These are phyloP conservation scores for Mesotaenium endlicherianum DNA, from an alignment of 139 green algal genomes.

Conservation along the genomic window DNA sequence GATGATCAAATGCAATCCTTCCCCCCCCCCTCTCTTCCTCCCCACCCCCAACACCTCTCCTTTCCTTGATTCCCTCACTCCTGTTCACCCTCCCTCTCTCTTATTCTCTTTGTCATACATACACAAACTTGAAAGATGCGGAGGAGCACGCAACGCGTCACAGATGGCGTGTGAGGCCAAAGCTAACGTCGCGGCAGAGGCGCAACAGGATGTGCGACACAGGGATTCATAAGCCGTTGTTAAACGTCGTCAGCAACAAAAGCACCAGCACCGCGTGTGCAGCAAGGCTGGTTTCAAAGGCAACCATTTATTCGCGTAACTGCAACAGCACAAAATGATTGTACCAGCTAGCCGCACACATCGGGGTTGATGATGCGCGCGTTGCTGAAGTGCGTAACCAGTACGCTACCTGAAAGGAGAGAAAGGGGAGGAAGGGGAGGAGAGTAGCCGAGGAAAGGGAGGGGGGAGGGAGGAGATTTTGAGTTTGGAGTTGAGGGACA, in stretches of 20 bases:
- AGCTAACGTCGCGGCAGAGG: slow-evolving; percentile 34
- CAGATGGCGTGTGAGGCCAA: not conserved
- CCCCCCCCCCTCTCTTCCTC: too few relatives aligned
- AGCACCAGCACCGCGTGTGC: slow-evolving; percentile 57
- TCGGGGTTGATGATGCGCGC: slow-evolving; percentile 65
- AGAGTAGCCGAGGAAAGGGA: too few relatives aligned
- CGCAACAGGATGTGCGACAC: slow-evolving; percentile 65
- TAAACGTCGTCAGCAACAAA: slow-evolving; percentile 65
- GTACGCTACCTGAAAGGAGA: slow-evolving; percentile 35
- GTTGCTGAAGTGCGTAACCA: slow-evolving; percentile 61
- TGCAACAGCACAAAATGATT: slow-evolving; percentile 62
- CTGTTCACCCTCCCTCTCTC: too few relatives aligned
- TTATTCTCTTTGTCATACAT: too few relatives aligned
- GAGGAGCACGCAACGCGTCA: not conserved
- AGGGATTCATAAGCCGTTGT: slow-evolving; percentile 74
- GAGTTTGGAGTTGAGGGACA: too few relatives aligned
- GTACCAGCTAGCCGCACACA: slow-evolving; percentile 62
- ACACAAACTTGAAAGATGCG: slow-evolving; percentile 7
- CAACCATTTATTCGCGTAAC: slow-evolving; percentile 56
- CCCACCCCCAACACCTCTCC: too few relatives aligned
- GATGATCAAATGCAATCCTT: too few relatives aligned
- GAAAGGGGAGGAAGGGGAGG: not conserved
- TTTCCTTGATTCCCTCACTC: too few relatives aligned
- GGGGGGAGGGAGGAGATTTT: too few relatives aligned
- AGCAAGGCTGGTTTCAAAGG: slow-evolving; percentile 61